These are phyloP conservation scores for Trametes pubescens DNA, from an alignment of 1,284 basidiomycete genomes.

Conservation along the genomic window DNA sequence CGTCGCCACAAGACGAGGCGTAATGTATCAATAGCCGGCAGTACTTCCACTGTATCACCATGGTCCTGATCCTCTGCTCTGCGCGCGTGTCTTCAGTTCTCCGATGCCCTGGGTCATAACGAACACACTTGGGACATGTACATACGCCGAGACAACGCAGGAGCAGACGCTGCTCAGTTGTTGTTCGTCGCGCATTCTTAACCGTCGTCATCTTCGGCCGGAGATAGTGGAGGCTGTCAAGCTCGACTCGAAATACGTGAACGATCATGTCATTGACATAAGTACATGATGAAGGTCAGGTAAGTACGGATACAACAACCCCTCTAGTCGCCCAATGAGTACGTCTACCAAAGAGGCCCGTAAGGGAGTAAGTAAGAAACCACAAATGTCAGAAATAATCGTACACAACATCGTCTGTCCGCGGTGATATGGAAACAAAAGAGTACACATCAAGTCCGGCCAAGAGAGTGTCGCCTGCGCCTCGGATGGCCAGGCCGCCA, in stretches of 20 bases:
- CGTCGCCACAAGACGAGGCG: not conserved
- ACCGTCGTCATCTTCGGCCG: too few relatives aligned
- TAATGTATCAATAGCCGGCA: conserved; percentile 6
- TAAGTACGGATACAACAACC: conserved; percentile 13
- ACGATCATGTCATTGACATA: conserved; percentile 3
- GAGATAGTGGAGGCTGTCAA: too few relatives aligned
- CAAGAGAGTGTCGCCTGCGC: conserved; percentile 27
- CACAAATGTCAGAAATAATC: not conserved
- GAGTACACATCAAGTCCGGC: conserved; percentile 6
- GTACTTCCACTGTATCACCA: conserved; percentile 6
- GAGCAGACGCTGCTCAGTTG: too few relatives aligned
- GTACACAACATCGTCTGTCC: conserved; percentile 3
- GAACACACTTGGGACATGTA: too few relatives aligned
- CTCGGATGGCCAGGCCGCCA: conserved; percentile 21
- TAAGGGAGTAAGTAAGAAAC: not conserved
- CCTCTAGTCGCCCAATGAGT: conserved; percentile 11
- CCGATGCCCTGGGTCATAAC: too few relatives aligned
- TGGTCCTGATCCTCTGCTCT: too few relatives aligned
- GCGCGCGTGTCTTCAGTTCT: too few relatives aligned
- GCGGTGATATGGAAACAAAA: conserved; percentile 2
- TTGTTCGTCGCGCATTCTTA: too few relatives aligned
- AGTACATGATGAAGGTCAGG: not conserved
- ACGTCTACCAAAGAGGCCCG: not conserved
- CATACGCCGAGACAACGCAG: too few relatives aligned
- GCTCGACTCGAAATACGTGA: not conserved